Evolutionary conservation across 495 filamentous ascomycete genomes (phyloP), one percentile per base, ranked within the genome.

Genomic region (Penicillium nucicola): DNA sequence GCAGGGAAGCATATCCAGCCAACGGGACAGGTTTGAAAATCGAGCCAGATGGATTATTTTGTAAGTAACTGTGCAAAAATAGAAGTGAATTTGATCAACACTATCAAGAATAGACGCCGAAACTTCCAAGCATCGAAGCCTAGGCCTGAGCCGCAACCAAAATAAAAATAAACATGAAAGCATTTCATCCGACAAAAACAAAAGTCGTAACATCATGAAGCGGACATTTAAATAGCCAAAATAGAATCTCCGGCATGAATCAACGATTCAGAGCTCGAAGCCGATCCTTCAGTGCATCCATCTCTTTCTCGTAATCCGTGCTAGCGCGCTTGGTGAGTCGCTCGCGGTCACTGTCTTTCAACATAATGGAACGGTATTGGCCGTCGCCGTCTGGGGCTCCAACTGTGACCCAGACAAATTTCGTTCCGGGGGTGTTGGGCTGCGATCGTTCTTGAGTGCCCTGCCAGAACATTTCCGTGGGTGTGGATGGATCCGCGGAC

Each of bases 361-460:
- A 35, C 35, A 71, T 58, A 15, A 77, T 60, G 5, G 69, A 71
- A 12, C 70, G 69, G 59, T 78, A 77, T 39, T 74, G 65, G 3
- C 72, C 77, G 70, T 95, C 90, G 2, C 88, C 89, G 54, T 82
- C 81, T 40, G 81, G 79, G 8, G 87, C 86, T 4, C 90, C 90
- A 32, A 93, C 87, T 0, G 84, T 89, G 4, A 88, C 88, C 89
- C 89, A 93, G 14, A 90, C 88, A 45, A 87, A 82, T 68, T 90
- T 92, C 39, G 78, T 82, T 10, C 79, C 77, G 38, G 78, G 75
- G 32, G 76, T 72, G n/a, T 78, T 76, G 1, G 58, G 41, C 5
- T 66, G 65, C 6, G 61, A 52, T 13, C 69, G 66, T 69, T 89
- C 84, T 46, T 84, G 77, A 22, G 75, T 65, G 13, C 88, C 89